A percentile compares a stretch with the other conserved stretches of the same genome.
These are phyloP conservation scores for Mimosa bimucronata DNA, from an alignment of 306 rosid genomes.

Conservation along the genomic window DNA sequence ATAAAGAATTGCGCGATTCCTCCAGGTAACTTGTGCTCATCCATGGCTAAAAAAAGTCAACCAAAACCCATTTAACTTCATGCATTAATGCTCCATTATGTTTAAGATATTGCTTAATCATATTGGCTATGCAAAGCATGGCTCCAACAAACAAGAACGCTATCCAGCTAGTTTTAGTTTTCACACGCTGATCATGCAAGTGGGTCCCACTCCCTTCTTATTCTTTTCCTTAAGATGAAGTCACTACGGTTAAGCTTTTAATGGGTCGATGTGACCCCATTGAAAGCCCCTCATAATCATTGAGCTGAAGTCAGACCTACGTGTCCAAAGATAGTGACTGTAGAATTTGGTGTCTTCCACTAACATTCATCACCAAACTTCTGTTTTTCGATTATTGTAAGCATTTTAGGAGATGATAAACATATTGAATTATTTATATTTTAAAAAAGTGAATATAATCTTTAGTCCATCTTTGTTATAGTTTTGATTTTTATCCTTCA, in stretches of 20 bases:
- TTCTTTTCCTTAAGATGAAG: constrained; percentile 10
- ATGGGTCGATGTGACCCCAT: background rate
- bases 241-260: background rate
- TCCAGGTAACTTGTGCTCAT: background rate
- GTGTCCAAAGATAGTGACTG: background rate
- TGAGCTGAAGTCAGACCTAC: background rate
- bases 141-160: background rate
- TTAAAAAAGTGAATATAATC: too few relatives aligned
- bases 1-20: background rate
- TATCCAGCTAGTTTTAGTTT: background rate
- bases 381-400: too few relatives aligned
- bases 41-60: constrained; percentile 31
- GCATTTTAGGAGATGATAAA: background rate
- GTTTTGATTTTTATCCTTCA: too few relatives aligned
- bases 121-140: background rate
- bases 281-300: background rate
- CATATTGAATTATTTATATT: too few relatives aligned
- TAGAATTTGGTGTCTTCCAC: background rate
- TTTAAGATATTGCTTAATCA: constrained; percentile 9
- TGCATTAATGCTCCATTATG: constrained; percentile 29
- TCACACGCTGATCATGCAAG: constrained; percentile 19
- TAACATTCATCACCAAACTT: background rate
- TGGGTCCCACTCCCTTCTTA: constrained; percentile 36
- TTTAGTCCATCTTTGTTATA: too few relatives aligned
- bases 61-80: constrained; percentile 20